Conservation (phyloP, 345 rosid genomes). For the Dipteronia sinensis region DNA sequence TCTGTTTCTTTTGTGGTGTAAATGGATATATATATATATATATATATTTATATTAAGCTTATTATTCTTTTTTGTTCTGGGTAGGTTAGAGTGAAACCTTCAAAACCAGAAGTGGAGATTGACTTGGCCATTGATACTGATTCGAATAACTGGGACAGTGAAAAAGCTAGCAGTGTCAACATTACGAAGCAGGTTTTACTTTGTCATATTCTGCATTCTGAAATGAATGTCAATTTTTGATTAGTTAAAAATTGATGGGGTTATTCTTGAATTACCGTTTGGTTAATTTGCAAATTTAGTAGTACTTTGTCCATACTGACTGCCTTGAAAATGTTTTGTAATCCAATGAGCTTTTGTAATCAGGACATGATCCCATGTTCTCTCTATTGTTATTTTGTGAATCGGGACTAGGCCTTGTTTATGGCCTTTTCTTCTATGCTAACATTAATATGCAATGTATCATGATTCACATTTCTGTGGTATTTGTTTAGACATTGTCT, state of each 20-base stretch:
- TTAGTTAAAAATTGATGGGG: not conserved
- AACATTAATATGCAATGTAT: not conserved
- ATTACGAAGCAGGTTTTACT: constrained; percentile 65
- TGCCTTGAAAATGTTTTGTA: no score
- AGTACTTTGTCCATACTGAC: not conserved
- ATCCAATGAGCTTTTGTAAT: not conserved
- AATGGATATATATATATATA: not conserved
- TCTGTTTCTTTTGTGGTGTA: not conserved
- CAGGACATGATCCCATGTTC: not conserved
- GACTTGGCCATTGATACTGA: constrained; percentile 66
- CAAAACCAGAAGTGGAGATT: constrained; percentile 56
- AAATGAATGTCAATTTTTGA: not conserved
- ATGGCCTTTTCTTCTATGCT: not conserved
- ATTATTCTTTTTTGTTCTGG: not conserved
- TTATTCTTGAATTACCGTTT: no score
- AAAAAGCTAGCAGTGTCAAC: constrained; percentile 31
- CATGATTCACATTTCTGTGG: not conserved
- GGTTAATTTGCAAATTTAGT: not conserved
- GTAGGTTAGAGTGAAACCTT: constrained; percentile 83
- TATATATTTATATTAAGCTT: no score
- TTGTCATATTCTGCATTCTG: constrained; percentile 14
- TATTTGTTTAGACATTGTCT: constrained; percentile 53
- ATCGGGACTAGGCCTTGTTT: not conserved
- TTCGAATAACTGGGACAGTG: constrained; percentile 54
- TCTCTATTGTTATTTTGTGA: not conserved